Evolutionary conservation across 352 stramenopile genomes (phyloP), one percentile per base, ranked within the genome.

Genomic region (Globisporangium perplexum): DNA sequence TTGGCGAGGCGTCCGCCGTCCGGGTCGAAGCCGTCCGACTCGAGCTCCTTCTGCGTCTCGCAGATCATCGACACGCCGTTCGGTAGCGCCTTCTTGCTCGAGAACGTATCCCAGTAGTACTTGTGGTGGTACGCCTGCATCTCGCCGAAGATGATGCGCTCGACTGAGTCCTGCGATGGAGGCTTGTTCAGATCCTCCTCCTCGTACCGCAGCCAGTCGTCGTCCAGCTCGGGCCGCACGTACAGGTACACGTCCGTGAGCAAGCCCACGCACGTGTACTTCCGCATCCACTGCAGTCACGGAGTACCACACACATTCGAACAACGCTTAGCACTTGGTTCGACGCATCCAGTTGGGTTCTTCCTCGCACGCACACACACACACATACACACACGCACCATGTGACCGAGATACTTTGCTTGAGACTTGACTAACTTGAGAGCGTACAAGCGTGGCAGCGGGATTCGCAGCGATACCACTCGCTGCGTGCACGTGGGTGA

Each of bases 121-220:
- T 90, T 90, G 68, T 90, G 75, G 42, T 93, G 83, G 57, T 86
- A 93, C n/a, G 79, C 75, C 58, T 93, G 83, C 74, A 93, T 86
- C 56, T 93, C 83, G 11, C 83, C 83, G 62, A 89, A 87, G 62
- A 90, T 63, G n/a, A 90, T 57, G 8, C 77, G 75, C 55, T 93
- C 79, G 20, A 87, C 65, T 10, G 76, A 85, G 55, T 93, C 82
- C 50, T 88, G 77, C 3, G 66, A 77, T 22, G 74, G 65, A 15
- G 72, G 74, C 47, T 89, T 88, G 59, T 71, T 88, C 45, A 83
- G 60, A 44, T 93, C 83, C 7, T 93, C 83, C 45, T 93, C 79
- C 53, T 93, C 83, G 58, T 86, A 86, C 35, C 74, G 69, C 30
- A 93, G 71, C 83, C 83, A 93, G 60, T 81, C 83, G 61, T 93